phyloP scores from a whole-genome alignment of 2,329 filamentous ascomycete genomes.

The Fusarium neocosmosporiellum region DNA sequence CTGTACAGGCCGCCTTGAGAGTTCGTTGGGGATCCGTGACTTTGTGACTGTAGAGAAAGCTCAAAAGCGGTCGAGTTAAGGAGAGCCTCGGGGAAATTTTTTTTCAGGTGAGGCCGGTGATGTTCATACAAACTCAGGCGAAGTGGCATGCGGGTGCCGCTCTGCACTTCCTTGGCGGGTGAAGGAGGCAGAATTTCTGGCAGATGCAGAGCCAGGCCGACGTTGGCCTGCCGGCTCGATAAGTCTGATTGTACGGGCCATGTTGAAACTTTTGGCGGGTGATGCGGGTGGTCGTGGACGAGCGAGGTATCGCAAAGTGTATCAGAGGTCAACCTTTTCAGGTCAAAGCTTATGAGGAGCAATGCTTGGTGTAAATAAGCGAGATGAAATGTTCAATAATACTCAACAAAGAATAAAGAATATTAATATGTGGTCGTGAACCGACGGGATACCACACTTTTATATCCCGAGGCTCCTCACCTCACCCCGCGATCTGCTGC shows the following conservation, averaged over 20 bases:
- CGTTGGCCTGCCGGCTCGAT: neutral
- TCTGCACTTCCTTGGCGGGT: neutral
- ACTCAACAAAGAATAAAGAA: neutral
- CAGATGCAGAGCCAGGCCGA: neutral
- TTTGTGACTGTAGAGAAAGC: conserved; percentile 2
- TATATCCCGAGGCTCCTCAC: conserved; percentile 9
- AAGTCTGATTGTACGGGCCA: conserved; percentile 1
- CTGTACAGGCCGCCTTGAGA: neutral
- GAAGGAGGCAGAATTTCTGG: neutral
- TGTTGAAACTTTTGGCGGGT: neutral
- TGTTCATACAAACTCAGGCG: conserved; percentile 17
- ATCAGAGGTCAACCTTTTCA: neutral
- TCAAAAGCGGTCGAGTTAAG: conserved; percentile 7
- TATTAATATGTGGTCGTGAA: neutral
- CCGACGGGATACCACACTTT: neutral
- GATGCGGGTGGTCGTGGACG: neutral
- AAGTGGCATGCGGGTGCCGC: neutral
- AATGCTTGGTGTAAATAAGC: too few relatives aligned
- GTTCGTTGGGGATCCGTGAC: neutral
- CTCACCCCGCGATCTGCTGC: conserved; percentile 9
- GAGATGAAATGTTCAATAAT: neutral
- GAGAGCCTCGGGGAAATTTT: neutral
- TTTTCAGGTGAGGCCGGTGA: neutral
- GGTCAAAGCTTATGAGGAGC: neutral
- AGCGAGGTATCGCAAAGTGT: neutral